These are phyloP conservation scores for Oryza brachyantha DNA, from an alignment of 176 grass and related monocot genomes.

Conservation along the genomic window DNA sequence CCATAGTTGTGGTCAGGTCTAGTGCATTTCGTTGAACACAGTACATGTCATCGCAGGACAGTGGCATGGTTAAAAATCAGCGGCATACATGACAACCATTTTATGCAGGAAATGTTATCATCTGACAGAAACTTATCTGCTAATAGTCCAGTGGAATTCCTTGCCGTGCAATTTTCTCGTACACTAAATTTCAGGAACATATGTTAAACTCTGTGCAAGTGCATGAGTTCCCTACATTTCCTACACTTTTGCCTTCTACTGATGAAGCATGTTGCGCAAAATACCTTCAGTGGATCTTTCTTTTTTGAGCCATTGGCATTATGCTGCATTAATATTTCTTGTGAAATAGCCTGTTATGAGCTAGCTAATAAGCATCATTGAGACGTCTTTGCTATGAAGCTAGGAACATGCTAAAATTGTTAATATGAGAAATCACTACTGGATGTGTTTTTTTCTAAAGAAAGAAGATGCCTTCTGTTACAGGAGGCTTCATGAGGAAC, in stretches of 20 bases:
- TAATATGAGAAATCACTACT: not conserved
- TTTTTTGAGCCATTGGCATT: not conserved
- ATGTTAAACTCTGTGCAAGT: not conserved
- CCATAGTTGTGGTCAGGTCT: not conserved
- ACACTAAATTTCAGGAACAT: not conserved
- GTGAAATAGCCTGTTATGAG: not conserved
- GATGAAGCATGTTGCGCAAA: not conserved
- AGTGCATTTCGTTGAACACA: not conserved
- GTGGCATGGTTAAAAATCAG: not conserved
- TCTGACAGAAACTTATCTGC: not conserved
- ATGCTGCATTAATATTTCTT: not conserved
- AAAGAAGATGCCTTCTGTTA: slow-evolving; percentile 11
- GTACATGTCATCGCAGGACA: not conserved
- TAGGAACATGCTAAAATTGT: not conserved
- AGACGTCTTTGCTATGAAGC: not conserved
- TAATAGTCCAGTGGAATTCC: slow-evolving; percentile 4
- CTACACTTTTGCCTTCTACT: not conserved
- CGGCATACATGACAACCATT: not conserved
- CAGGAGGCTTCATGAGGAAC: slow-evolving; percentile 90
- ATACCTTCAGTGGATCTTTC: not conserved
- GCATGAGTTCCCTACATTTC: not conserved
- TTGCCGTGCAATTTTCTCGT: not conserved
- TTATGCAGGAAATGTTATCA: not conserved
- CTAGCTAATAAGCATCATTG: not conserved
- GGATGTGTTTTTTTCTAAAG: slow-evolving; percentile 13